Evolutionary conservation across 2,329 filamentous ascomycete species (phyloP).

Genomic region (Cladophialophora psammophila): DNA sequence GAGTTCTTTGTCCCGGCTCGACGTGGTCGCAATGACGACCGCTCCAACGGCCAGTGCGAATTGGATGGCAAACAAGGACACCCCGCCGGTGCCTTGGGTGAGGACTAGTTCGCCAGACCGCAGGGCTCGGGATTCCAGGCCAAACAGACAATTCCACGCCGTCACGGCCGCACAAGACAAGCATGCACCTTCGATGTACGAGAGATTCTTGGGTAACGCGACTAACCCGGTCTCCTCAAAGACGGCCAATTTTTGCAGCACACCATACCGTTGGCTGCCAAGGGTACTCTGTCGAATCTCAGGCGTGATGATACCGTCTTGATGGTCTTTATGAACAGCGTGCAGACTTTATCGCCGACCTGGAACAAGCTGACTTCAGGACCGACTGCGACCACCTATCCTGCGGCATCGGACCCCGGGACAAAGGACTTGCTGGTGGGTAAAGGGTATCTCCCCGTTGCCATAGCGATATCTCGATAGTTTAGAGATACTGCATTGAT

Average conservation of each 20-base stretch:
- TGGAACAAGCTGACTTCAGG: not conserved
- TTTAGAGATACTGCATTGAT: constrained; percentile 52
- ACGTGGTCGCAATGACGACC: constrained; percentile 66
- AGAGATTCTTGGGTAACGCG: constrained; percentile 64
- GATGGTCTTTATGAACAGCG: not conserved
- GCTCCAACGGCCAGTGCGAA: constrained; percentile 60
- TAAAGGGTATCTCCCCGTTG: constrained; percentile 61
- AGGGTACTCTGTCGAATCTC: not conserved
- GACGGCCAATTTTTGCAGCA: constrained; percentile 70
- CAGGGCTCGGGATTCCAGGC: constrained; percentile 56
- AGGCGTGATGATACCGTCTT: not conserved
- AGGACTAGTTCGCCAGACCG: constrained; percentile 64
- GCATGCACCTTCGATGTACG: constrained; percentile 62
- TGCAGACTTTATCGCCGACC: constrained; percentile 5
- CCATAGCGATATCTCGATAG: constrained; percentile 59
- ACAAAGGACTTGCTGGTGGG: constrained; percentile 34
- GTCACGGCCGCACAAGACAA: constrained; percentile 68
- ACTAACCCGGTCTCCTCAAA: constrained; percentile 75
- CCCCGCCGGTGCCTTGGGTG: constrained; percentile 44
- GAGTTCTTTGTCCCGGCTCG: constrained; percentile 59
- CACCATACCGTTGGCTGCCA: constrained; percentile 66
- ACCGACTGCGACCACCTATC: not conserved
- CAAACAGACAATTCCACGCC: constrained; percentile 71
- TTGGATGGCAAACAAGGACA: constrained; percentile 55
- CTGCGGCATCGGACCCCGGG: constrained; percentile 8